Conservation (phyloP, 2,329 filamentous ascomycete genomes). For the Colletotrichum phormii region DNA sequence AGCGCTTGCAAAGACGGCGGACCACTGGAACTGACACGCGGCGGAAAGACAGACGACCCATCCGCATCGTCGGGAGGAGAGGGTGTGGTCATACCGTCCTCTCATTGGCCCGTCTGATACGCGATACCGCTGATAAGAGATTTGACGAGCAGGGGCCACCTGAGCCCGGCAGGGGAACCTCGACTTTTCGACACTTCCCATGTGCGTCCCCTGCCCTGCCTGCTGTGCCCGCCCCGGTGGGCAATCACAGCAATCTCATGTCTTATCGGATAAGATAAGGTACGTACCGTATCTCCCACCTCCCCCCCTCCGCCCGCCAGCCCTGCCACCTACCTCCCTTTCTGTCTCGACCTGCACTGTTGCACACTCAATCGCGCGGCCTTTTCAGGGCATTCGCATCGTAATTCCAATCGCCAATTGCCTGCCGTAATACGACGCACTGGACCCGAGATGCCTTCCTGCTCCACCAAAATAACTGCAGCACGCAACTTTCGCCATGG, state of each 20-base stretch:
- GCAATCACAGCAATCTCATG: too few species aligned
- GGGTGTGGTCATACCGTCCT: slow-evolving; percentile 12
- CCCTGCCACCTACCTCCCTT: slow-evolving; percentile 28
- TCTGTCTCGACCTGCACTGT: not conserved
- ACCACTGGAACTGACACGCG: not conserved
- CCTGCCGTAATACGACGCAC: not conserved
- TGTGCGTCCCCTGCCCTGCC: too few species aligned
- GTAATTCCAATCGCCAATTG: not conserved
- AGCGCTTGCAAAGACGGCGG: not conserved
- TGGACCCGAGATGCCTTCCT: not conserved
- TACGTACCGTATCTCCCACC: not conserved
- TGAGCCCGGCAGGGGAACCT: slow-evolving; percentile 11
- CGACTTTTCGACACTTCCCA: not conserved
- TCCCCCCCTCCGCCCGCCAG: not conserved
- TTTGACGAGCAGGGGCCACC: slow-evolving; percentile 11
- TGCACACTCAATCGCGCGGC: not conserved
- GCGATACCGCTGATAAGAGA: slow-evolving; percentile 26
- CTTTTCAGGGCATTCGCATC: not conserved
- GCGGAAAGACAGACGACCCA: slow-evolving; percentile 7
- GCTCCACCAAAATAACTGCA: not conserved
- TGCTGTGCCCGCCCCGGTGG: too few species aligned
- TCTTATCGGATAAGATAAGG: slow-evolving; percentile 3
- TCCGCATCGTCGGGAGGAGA: slow-evolving; percentile 1
- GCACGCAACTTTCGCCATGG: slow-evolving; percentile 9
- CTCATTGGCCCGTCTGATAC: slow-evolving; percentile 20